These are phyloP conservation scores for Boletus huronensis DNA, from an alignment of 768 basidiomycete genomes.

Conservation along the genomic window DNA sequence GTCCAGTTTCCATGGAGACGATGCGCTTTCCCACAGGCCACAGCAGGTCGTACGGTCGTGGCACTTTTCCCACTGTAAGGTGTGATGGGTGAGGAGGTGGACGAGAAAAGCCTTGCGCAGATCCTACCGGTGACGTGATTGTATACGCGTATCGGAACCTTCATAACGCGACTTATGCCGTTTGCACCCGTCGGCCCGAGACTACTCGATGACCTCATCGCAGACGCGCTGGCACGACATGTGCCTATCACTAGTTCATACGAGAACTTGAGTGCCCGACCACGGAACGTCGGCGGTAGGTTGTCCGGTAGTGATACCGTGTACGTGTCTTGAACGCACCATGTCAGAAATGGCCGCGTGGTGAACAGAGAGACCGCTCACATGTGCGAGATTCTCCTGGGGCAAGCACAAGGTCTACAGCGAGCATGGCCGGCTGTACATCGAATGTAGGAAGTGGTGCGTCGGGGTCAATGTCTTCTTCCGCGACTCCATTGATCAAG, in stretches of 20 bases:
- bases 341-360: not conserved
- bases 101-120: not conserved
- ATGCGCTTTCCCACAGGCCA: constrained; percentile 61
- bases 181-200: constrained; percentile 38
- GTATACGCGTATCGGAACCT: constrained; percentile 88
- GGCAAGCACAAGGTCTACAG: constrained; percentile 75
- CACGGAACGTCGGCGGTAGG: constrained; percentile 88
- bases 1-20: constrained; percentile 27
- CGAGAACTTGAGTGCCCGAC: constrained; percentile 78
- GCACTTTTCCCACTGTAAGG: constrained; percentile 47
- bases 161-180: constrained; percentile 75
- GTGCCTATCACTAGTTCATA: constrained; percentile 91
- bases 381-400: constrained; percentile 87
- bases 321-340: constrained; percentile 63
- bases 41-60: constrained; percentile 75
- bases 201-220: constrained; percentile 29
- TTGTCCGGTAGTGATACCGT: constrained; percentile 68
- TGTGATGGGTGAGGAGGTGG: constrained; percentile 6
- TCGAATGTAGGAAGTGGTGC: constrained; percentile 80
- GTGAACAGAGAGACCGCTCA: constrained; percentile 29
- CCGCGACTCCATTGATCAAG: constrained; percentile 22
- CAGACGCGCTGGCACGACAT: constrained; percentile 54
- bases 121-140: constrained; percentile 75
- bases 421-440: constrained; percentile 81
- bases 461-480: constrained; percentile 57